phyloP scores from a whole-genome alignment of 306 rosid genomes.

The apple (Malus domestica) region DNA sequence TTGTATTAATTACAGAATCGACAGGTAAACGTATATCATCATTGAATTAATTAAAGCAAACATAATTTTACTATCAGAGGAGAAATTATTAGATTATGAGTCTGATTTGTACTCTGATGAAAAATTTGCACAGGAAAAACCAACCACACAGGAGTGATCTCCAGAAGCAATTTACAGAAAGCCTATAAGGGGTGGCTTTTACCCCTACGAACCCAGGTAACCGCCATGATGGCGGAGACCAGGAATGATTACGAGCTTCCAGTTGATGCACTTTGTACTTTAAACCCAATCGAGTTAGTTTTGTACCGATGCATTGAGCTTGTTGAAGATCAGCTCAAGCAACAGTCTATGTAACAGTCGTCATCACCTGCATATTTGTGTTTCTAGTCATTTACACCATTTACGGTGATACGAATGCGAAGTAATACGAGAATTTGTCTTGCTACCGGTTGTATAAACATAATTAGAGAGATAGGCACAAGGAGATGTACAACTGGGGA shows the following conservation, averaged over 20 bases:
- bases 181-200: conserved; percentile 44
- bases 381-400: no score
- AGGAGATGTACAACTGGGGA: no score
- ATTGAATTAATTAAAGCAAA: not conserved
- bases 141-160: conserved; percentile 47
- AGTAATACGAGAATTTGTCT: no score
- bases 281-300: conserved; percentile 82
- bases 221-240: conserved; percentile 28
- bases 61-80: not conserved
- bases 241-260: conserved; percentile 29
- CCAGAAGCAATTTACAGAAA: conserved; percentile 29
- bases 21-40: conserved; percentile 34
- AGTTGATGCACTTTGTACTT: conserved; percentile 40
- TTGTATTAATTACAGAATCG: conserved; percentile 66
- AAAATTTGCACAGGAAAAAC: conserved; percentile 50
- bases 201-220: conserved; percentile 39
- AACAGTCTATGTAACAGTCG: conserved; percentile 2
- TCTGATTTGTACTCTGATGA: not conserved
- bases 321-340: conserved; percentile 55
- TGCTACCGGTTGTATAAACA: no score
- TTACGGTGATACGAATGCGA: not conserved
- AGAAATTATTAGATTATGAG: not conserved
- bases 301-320: conserved; percentile 85
- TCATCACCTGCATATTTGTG: not conserved
- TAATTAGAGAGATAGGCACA: no score